Evolutionary conservation across 1,139 yeast genomes (phyloP).

Genomic region (Geotrichum aggregatum): DNA sequence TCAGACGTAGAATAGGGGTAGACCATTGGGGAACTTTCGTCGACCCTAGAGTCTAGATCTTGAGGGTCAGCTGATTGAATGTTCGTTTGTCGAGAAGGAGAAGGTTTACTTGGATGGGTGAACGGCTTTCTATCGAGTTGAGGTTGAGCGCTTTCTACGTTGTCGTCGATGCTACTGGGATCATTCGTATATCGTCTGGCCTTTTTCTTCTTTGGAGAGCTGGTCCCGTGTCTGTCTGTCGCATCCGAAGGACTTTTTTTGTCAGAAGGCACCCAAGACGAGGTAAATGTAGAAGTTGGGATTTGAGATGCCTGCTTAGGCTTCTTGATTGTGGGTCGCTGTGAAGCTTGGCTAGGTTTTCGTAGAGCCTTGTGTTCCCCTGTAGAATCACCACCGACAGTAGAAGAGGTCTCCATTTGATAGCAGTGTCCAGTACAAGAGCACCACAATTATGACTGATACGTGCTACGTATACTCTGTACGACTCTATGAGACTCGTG

Average conservation of each 20-base stretch:
- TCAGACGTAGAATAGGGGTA: slow-evolving; percentile 11
- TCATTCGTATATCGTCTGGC: neutral
- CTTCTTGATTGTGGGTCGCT: neutral
- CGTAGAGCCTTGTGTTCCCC: no score
- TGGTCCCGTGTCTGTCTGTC: neutral
- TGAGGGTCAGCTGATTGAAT: neutral
- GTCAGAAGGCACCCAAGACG: neutral
- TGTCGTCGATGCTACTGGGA: neutral
- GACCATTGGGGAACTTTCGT: neutral
- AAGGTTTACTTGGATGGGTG: neutral
- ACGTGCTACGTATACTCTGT: no score
- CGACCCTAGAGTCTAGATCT: neutral
- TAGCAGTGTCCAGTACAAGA: neutral
- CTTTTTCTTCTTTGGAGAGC: slow-evolving; percentile 9
- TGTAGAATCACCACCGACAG: slow-evolving; percentile 3
- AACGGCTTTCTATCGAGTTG: neutral
- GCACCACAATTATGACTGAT: no score
- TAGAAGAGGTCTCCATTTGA: slow-evolving; percentile 1
- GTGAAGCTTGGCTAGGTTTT: neutral
- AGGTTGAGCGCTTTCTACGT: neutral
- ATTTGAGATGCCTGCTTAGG: neutral
- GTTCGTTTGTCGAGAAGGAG: neutral
- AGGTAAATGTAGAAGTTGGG: neutral
- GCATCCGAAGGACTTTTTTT: neutral
- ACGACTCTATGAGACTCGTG: no score